Evolutionary conservation across 306 rosid genomes (phyloP).

Genomic region (Fragaria nilgerrensis): DNA sequence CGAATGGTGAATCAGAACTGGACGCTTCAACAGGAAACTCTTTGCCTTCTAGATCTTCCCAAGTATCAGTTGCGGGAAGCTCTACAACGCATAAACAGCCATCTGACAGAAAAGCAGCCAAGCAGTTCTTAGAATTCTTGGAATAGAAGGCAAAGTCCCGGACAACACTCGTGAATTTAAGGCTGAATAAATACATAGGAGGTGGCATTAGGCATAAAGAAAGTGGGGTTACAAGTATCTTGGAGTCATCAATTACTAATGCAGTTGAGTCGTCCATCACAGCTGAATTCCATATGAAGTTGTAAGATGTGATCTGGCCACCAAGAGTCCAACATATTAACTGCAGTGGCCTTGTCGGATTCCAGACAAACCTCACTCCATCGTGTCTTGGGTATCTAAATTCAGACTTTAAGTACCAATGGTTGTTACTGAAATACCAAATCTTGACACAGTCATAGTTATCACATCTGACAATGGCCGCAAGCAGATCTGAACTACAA

Average conservation of each 20-base stretch:
- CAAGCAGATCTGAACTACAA: slow-evolving; percentile 97
- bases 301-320: slow-evolving; percentile 65
- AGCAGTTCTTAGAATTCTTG: slow-evolving; percentile 61
- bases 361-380: slow-evolving; percentile 70
- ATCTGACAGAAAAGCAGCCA: slow-evolving; percentile 73
- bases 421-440: slow-evolving; percentile 87
- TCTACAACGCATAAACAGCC: slow-evolving; percentile 69
- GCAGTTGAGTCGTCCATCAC: slow-evolving; percentile 70
- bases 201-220: slow-evolving; percentile 78
- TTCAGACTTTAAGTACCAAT: slow-evolving; percentile 90
- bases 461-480: slow-evolving; percentile 71
- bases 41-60: slow-evolving; percentile 93
- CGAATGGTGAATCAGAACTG: slow-evolving; percentile 40
- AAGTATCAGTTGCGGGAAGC: slow-evolving; percentile 74
- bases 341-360: slow-evolving; percentile 71
- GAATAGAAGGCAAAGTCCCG: slow-evolving; percentile 58
- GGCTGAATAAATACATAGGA: slow-evolving; percentile 76
- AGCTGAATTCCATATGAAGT: slow-evolving; percentile 79
- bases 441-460: slow-evolving; percentile 67
- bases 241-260: slow-evolving; percentile 68
- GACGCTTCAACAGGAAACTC: slow-evolving; percentile 63
- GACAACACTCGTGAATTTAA: slow-evolving; percentile 65
- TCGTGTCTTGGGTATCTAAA: slow-evolving; percentile 67
- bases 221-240: slow-evolving; percentile 69
- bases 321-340: slow-evolving; percentile 83